These are phyloP conservation scores for Barbarea vulgaris DNA, from an alignment of 345 rosid species.

Conservation along the genomic window DNA sequence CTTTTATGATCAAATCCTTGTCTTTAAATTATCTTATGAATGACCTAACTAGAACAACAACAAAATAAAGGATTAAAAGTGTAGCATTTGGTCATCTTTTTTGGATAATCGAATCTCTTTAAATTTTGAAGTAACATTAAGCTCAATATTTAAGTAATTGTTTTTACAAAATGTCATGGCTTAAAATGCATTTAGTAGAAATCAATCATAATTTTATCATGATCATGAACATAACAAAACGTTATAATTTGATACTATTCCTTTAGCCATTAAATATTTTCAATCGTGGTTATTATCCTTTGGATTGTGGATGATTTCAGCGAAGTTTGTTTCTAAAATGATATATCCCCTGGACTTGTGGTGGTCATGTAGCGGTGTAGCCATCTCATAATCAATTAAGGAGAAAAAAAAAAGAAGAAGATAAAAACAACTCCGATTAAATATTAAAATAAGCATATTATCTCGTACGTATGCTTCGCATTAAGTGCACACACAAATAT, in stretches of 20 bases:
- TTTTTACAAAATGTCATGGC: neutral
- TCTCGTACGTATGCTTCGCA: neutral
- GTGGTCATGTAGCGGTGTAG: neutral
- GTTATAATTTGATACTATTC: neutral
- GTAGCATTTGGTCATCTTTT: neutral
- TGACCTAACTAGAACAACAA: neutral
- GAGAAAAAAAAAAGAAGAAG: neutral
- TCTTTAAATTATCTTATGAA: neutral
- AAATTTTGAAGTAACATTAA: neutral
- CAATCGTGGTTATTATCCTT: neutral
- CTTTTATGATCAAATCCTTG: slow-evolving; percentile 14
- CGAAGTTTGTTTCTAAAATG: slow-evolving; percentile 3
- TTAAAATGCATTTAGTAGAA: neutral
- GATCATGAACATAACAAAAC: neutral
- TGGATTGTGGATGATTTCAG: neutral
- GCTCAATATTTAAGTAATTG: neutral
- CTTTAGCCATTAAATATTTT: neutral
- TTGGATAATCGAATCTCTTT: neutral
- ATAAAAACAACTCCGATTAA: neutral
- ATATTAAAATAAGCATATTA: neutral
- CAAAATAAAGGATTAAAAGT: too few relatives aligned
- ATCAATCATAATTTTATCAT: neutral
- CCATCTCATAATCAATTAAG: neutral
- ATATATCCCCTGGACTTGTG: neutral
- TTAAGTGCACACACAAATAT: neutral